Base-by-base conservation (phyloP, 2,329 filamentous ascomycete species). In the Aureobasidium leucospermi region DNA sequence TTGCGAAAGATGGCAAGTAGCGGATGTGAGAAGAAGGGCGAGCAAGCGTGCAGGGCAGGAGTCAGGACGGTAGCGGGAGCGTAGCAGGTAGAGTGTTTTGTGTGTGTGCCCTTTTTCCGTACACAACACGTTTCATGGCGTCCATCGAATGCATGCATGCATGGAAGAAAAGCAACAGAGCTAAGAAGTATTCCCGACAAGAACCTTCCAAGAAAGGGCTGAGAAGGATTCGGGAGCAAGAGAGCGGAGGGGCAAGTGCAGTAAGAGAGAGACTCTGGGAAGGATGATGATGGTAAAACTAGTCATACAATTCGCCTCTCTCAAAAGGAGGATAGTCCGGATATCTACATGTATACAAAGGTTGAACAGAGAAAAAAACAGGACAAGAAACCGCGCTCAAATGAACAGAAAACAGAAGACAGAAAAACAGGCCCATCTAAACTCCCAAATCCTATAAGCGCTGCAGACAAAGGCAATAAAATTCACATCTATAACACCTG, bases 311-410 rank as follows among this genome's bases (percentile, higher is more conserved):
- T 56, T 53, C 49, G 28, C 8, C 36, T 41, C 19, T 39, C 23
- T n/a, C n/a, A 51, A 32, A n/a, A 16, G 15, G 38, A 32, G n/a
- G 28, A 53, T 42, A n/a, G 16, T 28, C 16, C 8, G 34, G 52
- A 45, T 56, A 56, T 56, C 52, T 45, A 56, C 52, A 56, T 19
- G 41, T 56, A n/a, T 56, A 45, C 39, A 34, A 56, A 29, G 39
- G n/a, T 7, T n/a, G 36, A 42, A 19, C 10, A 23, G 7, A 29
- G 16, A 39, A 39, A 41, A n/a, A 39, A 19, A 29, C 29, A 52
- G n/a, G 11, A 29, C 6, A 19, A 34, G 8, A 8, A 42, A 47
- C 11, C 28, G 13, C 46, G 46, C 46, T 48, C n/a, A 47, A 32
- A 47, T 4, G 23, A 42, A 42, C 45, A 11, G 34, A 28, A 5